Conservation (phyloP, 495 filamentous ascomycete species). For the Symbiotaphrina buchneri region DNA sequence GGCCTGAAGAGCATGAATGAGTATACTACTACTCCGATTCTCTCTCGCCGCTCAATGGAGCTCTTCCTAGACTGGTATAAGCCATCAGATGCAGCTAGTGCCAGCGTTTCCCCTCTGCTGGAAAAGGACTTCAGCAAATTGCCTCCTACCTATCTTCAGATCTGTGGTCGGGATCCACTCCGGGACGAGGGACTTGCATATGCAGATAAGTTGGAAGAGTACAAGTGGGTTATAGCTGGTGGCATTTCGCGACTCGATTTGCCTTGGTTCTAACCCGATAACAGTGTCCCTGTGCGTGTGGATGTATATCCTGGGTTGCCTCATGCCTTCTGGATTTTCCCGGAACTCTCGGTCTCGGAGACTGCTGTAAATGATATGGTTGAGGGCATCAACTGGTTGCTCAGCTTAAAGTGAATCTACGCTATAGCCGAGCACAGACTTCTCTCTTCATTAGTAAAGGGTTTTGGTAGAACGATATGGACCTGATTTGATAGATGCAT, state of each 20-base stretch:
- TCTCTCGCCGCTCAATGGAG: too few relatives aligned
- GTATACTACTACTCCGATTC: too few relatives aligned
- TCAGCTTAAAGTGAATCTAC: too few relatives aligned
- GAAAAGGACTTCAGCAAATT: too few relatives aligned
- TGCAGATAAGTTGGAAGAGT: not conserved
- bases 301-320: not conserved
- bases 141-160: not conserved
- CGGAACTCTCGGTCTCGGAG: not conserved
- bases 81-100: not conserved
- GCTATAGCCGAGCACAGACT: too few relatives aligned
- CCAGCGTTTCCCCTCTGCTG: not conserved
- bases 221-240: too few relatives aligned
- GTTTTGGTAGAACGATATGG: too few relatives aligned
- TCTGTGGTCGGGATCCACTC: not conserved
- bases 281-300: not conserved
- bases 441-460: too few relatives aligned
- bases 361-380: not conserved
- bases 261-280: too few relatives aligned
- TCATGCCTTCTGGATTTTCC: not conserved
- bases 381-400: not conserved
- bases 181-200: not conserved
- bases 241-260: too few relatives aligned
- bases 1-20: too few relatives aligned
- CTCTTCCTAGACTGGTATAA: conserved; percentile 1
- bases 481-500: too few relatives aligned